Evolutionary conservation across 2,329 filamentous ascomycete genomes (phyloP), one percentile per base, ranked within the genome.

Genomic region (Ascochyta viciae-villosae): DNA sequence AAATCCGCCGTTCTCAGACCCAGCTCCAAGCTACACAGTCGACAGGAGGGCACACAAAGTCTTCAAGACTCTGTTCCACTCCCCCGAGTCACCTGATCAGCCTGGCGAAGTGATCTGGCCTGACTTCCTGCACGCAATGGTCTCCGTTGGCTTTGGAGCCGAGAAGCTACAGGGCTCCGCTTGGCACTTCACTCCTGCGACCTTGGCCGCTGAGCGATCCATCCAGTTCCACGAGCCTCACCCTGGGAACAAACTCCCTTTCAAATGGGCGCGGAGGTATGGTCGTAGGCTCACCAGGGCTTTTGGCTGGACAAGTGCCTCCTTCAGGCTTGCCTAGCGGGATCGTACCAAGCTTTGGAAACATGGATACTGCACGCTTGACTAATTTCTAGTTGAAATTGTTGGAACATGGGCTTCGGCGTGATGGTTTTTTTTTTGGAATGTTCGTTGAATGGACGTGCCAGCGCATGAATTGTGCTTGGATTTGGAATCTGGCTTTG

Each of bases 151-250:
- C 0, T 86, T 88, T 49, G 56, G 63, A 0, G 78, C 78, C 0
- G 74, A 85, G 69, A 87, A 88, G 70, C 75, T 87, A 0, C 85
- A 86, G 55, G 84, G 85, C 0, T 87, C 83, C 1, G 81, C 82
- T 0, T 88, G 58, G 60, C 82, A 86, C 10, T 88, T 88, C 57
- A 76, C 74, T 13, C 81, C 81, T 4, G 3, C 27, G 3, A 62
- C 61, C 3, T 55, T 79, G 22, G 76, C 81, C 48, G 74, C 80
- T 0, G 73, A 79, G 35, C 70, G 80, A 4, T 79, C 77, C 23
- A 87, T 88, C 29, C 82, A 85, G 50, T 85, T 87, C 57, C 84
- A 88, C 58, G 84, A 87, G 63, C 85, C 85, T 2, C 85, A 88
- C 68, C 83, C 84, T 0, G 66, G 65, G 1, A 72, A 73, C 1